A percentile compares a stretch with the other conserved stretches of the same genome.
Conservation (phyloP, 2,329 filamentous ascomycete genomes). For the Cladosporium colombiae region DNA sequence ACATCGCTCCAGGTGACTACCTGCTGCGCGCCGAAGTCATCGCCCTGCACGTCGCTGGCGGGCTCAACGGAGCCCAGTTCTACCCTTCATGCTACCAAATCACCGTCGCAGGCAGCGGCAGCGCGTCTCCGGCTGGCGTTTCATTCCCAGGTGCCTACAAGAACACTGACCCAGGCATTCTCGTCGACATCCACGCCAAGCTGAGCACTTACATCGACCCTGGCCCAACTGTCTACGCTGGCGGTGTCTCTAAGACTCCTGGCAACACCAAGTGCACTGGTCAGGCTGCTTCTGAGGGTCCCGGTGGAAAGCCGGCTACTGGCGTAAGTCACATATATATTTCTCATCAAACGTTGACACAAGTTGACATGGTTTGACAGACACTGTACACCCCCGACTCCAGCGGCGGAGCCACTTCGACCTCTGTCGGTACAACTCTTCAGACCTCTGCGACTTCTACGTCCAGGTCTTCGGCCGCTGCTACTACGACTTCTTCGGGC, state of each 20-base stretch:
- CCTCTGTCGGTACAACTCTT: slow-evolving; percentile 6
- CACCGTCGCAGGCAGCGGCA: slow-evolving; percentile 25
- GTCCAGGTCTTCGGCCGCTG: not conserved
- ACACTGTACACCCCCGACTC: slow-evolving; percentile 12
- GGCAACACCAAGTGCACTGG: slow-evolving; percentile 16
- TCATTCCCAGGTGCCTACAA: slow-evolving; percentile 24
- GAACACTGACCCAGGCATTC: slow-evolving; percentile 25
- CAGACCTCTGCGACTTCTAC: slow-evolving; percentile 11
- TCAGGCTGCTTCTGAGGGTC: slow-evolving; percentile 9
- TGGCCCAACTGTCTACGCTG: slow-evolving; percentile 21
- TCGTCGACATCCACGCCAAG: slow-evolving; percentile 26
- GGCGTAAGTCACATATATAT: not conserved
- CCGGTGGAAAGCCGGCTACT: slow-evolving; percentile 1
- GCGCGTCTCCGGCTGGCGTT: slow-evolving; percentile 20
- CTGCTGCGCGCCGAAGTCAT: slow-evolving; percentile 58
- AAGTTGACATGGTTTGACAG: not conserved
- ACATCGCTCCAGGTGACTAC: slow-evolving; percentile 56
- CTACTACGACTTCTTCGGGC: slow-evolving; percentile 2
- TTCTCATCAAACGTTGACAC: not conserved
- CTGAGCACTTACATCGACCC: slow-evolving; percentile 24
- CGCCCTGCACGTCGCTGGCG: slow-evolving; percentile 55
- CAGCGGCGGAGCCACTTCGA: not conserved
- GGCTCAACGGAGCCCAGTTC: slow-evolving; percentile 44
- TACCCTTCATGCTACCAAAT: slow-evolving; percentile 40
- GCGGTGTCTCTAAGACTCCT: slow-evolving; percentile 14